Base-by-base conservation (phyloP, 306 rosid species). In the Cyclanthera cordifolia region DNA sequence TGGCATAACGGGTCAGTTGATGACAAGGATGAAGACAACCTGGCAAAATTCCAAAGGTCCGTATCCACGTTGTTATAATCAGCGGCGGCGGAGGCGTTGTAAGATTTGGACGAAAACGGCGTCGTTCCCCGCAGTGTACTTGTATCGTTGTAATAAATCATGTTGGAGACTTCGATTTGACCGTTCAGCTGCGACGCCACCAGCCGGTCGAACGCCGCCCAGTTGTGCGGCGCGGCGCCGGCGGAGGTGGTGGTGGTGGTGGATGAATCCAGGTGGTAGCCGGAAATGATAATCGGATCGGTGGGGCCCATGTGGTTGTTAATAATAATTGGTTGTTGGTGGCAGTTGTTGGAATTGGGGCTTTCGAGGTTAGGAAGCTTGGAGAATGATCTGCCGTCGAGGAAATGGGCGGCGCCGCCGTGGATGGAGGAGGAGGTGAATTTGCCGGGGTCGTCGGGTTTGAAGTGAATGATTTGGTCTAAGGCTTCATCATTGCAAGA, bases 141-240 rank as follows among this genome's bases (percentile, higher is more conserved):
- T 80, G 94, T n/a, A 2, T 82, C 79, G 20, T 17, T 20, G 17
- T 61, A 61, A 17, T 61, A 61, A 10, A 61, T 20, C 68, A 61
- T 61, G 4, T 85, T 75, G n/a, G 87, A 77, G 32, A 4, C 37
- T 45, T 82, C 86, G 1, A 75, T 74, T 48, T 83, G 87, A 30
- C 93, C 92, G 67, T 89, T 93, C 5, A 89, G 82, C 45, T 89
- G 98, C 8, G 88, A 89, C 2, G 96, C 98, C 4, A 89, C 93
- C 0, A 93, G 80, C n/a, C 90, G 82, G 73, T 93, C 98, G 24
- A 93, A 74, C 0, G 89, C 81, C 12, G 79, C 86, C 98, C 98
- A 93, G 77, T 75, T 83, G 53, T 90, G 68, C 48, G 88, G 80
- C 1, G 65, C 23, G 0, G 21, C 1, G 2, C 9, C 21, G 2